Percentiles rank a stretch among this genome's conserved stretches.
Evolutionary conservation across 192 early-diverging fungal genomes (phyloP).

Genomic region (Linderina pennispora): DNA sequence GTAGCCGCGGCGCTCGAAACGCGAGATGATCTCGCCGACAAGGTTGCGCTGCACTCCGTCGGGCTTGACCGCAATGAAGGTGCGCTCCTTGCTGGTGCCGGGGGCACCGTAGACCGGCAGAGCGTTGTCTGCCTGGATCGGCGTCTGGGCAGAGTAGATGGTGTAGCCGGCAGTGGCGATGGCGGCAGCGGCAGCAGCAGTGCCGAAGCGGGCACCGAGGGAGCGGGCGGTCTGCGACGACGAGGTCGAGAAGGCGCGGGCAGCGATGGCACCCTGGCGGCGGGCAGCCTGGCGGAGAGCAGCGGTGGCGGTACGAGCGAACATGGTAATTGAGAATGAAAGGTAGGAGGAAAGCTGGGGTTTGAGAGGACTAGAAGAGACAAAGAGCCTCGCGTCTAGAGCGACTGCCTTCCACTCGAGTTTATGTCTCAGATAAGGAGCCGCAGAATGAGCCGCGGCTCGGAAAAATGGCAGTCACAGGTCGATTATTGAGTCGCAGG

Average conservation of each 20-base stretch:
- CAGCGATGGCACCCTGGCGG: constrained; percentile 30
- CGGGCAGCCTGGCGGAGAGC: constrained; percentile 38
- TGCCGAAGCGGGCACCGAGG: constrained; percentile 15
- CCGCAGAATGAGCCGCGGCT: no score
- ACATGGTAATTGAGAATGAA: constrained; percentile 9
- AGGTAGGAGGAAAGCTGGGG: neutral
- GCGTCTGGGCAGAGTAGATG: constrained; percentile 11
- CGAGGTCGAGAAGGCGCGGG: constrained; percentile 28
- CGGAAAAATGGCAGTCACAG: no score
- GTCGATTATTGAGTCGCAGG: no score
- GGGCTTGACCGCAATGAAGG: constrained; percentile 75
- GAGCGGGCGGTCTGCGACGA: constrained; percentile 14
- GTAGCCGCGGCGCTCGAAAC: constrained; percentile 88
- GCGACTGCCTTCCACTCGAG: no score
- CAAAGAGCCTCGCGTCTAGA: no score
- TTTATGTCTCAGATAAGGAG: no score
- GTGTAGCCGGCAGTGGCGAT: constrained; percentile 27
- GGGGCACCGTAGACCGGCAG: constrained; percentile 49
- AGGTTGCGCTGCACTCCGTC: constrained; percentile 84
- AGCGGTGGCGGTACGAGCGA: constrained; percentile 28
- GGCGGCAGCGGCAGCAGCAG: constrained; percentile 23
- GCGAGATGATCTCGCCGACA: constrained; percentile 76
- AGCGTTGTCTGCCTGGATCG: constrained; percentile 30
- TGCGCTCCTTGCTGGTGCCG: constrained; percentile 61
- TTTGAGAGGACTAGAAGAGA: neutral